Conservation (phyloP, 169 alveolate genomes). For the Toxoplasma gondii region DNA sequence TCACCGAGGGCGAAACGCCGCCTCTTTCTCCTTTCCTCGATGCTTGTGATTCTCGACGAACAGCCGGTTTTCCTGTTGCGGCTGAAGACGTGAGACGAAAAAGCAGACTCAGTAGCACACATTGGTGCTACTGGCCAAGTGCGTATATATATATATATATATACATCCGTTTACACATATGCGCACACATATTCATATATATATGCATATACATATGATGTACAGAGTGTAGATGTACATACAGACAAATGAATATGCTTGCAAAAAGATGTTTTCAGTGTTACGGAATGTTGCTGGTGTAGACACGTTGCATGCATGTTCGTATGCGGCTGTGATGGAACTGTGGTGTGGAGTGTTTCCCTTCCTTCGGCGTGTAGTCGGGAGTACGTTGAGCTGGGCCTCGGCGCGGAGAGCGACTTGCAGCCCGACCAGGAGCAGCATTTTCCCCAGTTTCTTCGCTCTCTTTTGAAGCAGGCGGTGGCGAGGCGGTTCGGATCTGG, state of each 20-base stretch:
- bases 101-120: neutral
- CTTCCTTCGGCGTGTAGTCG: neutral
- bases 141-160: neutral
- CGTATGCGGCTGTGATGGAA: neutral
- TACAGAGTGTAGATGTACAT: neutral
- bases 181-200: neutral
- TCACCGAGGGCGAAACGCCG: neutral
- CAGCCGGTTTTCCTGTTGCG: neutral
- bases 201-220: neutral
- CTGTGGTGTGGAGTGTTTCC: neutral
- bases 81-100: no score
- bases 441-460: slow-evolving; percentile 1
- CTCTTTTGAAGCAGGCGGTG: neutral
- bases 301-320: neutral
- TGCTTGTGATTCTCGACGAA: no score
- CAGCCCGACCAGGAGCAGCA: slow-evolving; percentile 20
- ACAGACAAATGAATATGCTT: neutral
- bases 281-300: no score
- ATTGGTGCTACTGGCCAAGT: neutral
- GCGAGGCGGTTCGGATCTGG: neutral
- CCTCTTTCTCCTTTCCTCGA: neutral
- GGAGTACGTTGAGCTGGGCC: slow-evolving; percentile 35
- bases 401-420: slow-evolving; percentile 10
- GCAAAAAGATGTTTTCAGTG: no score
- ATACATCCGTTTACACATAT: neutral